Conservation (phyloP, 176 grass and related monocot species). For the Aegilops sharonensis region DNA sequence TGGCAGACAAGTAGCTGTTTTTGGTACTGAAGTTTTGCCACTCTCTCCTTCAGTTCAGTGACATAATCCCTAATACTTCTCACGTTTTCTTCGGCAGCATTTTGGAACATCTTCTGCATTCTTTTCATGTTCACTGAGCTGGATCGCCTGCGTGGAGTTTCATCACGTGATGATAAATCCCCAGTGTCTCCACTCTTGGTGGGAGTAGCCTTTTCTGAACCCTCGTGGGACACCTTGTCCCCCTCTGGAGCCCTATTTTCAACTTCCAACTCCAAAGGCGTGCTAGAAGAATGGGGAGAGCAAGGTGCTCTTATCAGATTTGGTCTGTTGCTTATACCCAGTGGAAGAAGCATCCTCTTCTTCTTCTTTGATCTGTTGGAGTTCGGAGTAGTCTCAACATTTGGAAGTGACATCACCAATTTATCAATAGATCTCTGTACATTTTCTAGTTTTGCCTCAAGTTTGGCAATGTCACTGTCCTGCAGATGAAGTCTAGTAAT, state of each 20-base stretch:
- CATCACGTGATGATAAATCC: constrained; percentile 74
- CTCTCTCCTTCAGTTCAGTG: constrained; percentile 89
- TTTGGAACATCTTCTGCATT: constrained; percentile 96
- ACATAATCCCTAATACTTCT: constrained; percentile 87
- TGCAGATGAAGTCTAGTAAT: constrained; percentile 84
- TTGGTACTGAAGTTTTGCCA: constrained; percentile 98
- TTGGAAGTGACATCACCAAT: constrained; percentile 91
- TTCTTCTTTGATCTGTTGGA: constrained; percentile 70
- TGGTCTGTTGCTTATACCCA: constrained; percentile 59
- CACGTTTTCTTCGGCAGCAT: constrained; percentile 94
- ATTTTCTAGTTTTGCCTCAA: constrained; percentile 86
- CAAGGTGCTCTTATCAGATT: constrained; percentile 69
- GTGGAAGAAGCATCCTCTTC: constrained; percentile 66
- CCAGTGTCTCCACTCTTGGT: constrained; percentile 70
- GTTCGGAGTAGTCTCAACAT: constrained; percentile 54
- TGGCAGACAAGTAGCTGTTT: constrained; percentile 94
- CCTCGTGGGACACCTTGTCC: constrained; percentile 43
- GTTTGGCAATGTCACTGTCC: constrained; percentile 77
- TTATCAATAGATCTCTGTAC: constrained; percentile 92
- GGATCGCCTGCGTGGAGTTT: constrained; percentile 72
- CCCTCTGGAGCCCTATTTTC: constrained; percentile 73
- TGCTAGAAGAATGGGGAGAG: constrained; percentile 61
- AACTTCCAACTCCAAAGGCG: constrained; percentile 53
- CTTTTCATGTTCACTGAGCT: constrained; percentile 97
- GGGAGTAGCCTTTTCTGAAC: constrained; percentile 64